These are phyloP conservation scores for Ambrosia trifida DNA, from an alignment of 129 eudicot species.

Conservation along the genomic window DNA sequence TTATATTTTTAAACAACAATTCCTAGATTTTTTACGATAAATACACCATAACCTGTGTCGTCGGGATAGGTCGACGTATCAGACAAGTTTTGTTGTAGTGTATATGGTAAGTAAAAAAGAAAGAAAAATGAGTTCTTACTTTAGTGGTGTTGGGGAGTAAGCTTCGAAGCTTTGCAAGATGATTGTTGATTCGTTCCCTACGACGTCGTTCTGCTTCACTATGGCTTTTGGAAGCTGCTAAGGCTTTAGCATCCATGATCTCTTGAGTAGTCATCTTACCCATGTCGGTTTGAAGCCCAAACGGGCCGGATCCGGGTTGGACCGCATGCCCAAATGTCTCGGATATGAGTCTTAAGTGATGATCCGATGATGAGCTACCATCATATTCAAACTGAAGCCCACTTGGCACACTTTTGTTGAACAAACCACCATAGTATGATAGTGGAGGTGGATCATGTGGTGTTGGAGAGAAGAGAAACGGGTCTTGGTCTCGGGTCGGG, in stretches of 20 bases:
- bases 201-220: conserved; percentile 95
- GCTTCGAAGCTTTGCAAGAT: conserved; percentile 87
- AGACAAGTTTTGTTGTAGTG: too few relatives aligned
- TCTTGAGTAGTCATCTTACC: conserved; percentile 90
- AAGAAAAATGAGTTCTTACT: conserved; percentile 46
- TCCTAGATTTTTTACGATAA: too few relatives aligned
- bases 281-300: conserved; percentile 76
- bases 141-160: conserved; percentile 84
- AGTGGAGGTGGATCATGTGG: conserved; percentile 42
- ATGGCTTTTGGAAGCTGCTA: conserved; percentile 95
- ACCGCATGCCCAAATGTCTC: conserved; percentile 37
- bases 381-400: conserved; percentile 62
- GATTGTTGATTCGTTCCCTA: conserved; percentile 89
- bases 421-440: conserved; percentile 52
- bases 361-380: conserved; percentile 39
- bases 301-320: conserved; percentile 34
- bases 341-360: conserved; percentile 41
- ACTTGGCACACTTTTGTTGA: conserved; percentile 47
- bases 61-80: too few relatives aligned
- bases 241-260: conserved; percentile 96
- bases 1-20: too few relatives aligned
- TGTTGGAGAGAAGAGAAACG: conserved; percentile 56
- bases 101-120: not conserved
- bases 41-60: too few relatives aligned
- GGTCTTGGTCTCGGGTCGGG: conserved; percentile 65